Conservation (phyloP, 495 filamentous ascomycete genomes). For the Tuber magnatum region DNA sequence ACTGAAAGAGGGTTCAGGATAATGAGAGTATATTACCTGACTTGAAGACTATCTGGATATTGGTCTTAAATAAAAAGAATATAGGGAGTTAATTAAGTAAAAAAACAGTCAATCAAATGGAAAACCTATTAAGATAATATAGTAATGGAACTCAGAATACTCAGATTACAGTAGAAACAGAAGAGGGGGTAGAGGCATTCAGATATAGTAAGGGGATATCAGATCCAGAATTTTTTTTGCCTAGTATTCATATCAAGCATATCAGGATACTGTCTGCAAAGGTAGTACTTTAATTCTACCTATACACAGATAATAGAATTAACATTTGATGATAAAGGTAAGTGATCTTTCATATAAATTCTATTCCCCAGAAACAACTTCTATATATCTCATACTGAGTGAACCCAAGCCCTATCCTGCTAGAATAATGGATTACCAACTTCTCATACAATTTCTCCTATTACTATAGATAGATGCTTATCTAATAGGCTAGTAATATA, state of each 20-base stretch:
- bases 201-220: too few species aligned
- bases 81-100: too few species aligned
- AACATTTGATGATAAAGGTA: slow-evolving; percentile 38
- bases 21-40: too few species aligned
- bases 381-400: slow-evolving; percentile 24
- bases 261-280: slow-evolving; percentile 13
- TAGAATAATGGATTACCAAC: too few species aligned
- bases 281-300: slow-evolving; percentile 28
- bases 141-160: too few species aligned
- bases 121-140: too few species aligned
- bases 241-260: slow-evolving; percentile 12
- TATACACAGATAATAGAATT: slow-evolving; percentile 41
- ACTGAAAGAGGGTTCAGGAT: too few species aligned
- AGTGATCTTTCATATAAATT: slow-evolving; percentile 36
- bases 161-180: too few species aligned
- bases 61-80: too few species aligned
- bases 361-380: slow-evolving; percentile 24
- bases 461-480: neutral
- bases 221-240: neutral
- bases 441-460: neutral
- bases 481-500: neutral
- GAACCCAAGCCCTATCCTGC: slow-evolving; percentile 35
- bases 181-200: too few species aligned
- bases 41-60: too few species aligned
- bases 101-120: too few species aligned